These are phyloP conservation scores for Leccinum olivaceopallidum DNA, from an alignment of 768 basidiomycete species.

Conservation along the genomic window DNA sequence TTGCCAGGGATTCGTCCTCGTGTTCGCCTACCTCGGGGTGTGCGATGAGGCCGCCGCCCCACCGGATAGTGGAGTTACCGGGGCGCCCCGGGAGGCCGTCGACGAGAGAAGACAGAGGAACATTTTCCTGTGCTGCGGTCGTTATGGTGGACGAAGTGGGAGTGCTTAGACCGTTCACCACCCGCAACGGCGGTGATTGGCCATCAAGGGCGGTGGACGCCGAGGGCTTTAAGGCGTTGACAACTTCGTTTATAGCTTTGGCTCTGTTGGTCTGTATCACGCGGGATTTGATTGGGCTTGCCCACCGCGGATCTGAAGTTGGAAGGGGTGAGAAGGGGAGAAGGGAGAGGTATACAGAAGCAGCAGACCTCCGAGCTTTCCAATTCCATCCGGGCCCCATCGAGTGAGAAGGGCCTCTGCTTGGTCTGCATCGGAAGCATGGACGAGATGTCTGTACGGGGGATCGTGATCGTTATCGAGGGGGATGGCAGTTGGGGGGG, in stretches of 20 bases:
- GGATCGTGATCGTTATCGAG: slow-evolving; percentile 21
- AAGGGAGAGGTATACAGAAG: slow-evolving; percentile 13
- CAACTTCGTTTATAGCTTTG: slow-evolving; percentile 74
- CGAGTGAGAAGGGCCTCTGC: slow-evolving; percentile 82
- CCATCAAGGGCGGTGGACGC: slow-evolving; percentile 42
- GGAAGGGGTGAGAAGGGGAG: slow-evolving; percentile 25
- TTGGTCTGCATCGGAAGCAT: slow-evolving; percentile 90
- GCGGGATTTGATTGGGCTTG: slow-evolving; percentile 80
- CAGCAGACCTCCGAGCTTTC: slow-evolving; percentile 83
- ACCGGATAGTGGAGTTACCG: slow-evolving; percentile 60
- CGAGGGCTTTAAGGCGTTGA: slow-evolving; percentile 65
- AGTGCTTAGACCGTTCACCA: slow-evolving; percentile 77
- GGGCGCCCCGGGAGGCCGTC: slow-evolving; percentile 55
- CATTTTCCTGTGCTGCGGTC: slow-evolving; percentile 73
- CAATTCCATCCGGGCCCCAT: slow-evolving; percentile 88
- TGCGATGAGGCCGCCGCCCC: slow-evolving; percentile 57
- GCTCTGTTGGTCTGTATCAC: slow-evolving; percentile 68
- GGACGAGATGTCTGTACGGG: slow-evolving; percentile 73
- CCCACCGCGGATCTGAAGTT: slow-evolving; percentile 80
- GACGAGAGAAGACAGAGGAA: slow-evolving; percentile 42
- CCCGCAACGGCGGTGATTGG: slow-evolving; percentile 59
- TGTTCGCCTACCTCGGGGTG: slow-evolving; percentile 69
- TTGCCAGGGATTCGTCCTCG: slow-evolving; percentile 42
- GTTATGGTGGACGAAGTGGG: slow-evolving; percentile 71
- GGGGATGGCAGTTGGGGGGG: slow-evolving; percentile 12